Percentiles rank a stretch among this genome's conserved stretches.
Conservation (phyloP, 495 filamentous ascomycete genomes). For the Aspergillus saccharolyticus region DNA sequence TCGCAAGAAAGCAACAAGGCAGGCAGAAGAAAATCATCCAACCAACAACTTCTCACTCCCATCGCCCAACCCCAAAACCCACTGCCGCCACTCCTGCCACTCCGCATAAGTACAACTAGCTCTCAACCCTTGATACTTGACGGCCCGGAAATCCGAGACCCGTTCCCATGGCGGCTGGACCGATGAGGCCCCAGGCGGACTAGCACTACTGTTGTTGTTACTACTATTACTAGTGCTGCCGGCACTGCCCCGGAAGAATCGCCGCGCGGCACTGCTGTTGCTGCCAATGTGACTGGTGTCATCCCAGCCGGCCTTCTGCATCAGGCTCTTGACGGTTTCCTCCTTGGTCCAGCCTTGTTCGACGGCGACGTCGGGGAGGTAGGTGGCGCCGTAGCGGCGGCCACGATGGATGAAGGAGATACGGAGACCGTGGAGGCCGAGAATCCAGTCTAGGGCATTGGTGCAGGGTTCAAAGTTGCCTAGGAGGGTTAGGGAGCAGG, state of each 20-base stretch:
- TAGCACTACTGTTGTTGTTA: too few relatives aligned
- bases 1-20: too few relatives aligned
- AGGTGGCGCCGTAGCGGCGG: constrained; percentile 63
- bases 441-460: constrained; percentile 75
- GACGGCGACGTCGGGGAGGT: constrained; percentile 83
- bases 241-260: constrained; percentile 27
- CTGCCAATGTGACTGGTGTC: constrained; percentile 28
- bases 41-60: constrained; percentile 22
- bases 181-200: too few relatives aligned
- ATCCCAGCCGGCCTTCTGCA: constrained; percentile 89
- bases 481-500: constrained; percentile 68
- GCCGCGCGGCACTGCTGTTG: constrained; percentile 45
- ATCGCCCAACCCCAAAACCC: constrained; percentile 51
- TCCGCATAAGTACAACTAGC: constrained; percentile 63
- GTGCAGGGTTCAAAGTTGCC: constrained; percentile 69
- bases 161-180: constrained; percentile 56
- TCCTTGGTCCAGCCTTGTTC: constrained; percentile 97
- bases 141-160: constrained; percentile 63
- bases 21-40: background rate
- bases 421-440: constrained; percentile 79
- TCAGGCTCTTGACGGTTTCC: constrained; percentile 81
- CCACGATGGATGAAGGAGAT: constrained; percentile 68
- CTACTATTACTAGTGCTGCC: constrained; percentile 10
- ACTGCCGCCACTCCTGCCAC: constrained; percentile 72
- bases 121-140: constrained; percentile 77